Evolutionary conservation across 495 filamentous ascomycete genomes (phyloP).

Genomic region (Penicillium parvum): DNA sequence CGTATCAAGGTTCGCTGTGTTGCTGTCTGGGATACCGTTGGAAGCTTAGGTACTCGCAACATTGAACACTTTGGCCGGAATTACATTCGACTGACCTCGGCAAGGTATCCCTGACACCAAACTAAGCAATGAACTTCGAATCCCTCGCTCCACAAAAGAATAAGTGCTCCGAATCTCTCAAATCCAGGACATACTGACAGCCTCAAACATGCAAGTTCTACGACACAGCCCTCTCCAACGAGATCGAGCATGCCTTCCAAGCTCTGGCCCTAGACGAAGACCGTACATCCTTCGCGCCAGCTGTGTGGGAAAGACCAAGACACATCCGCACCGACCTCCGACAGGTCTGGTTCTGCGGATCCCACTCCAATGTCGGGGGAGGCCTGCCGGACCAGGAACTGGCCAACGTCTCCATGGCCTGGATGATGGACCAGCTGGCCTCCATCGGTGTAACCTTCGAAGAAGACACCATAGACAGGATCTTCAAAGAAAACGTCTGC

Average conservation of each 20-base stretch:
- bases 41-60: constrained; percentile 31
- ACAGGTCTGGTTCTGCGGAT: constrained; percentile 69
- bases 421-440: constrained; percentile 69
- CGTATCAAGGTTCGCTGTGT: constrained; percentile 48
- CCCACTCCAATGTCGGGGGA: constrained; percentile 65
- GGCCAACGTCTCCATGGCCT: constrained; percentile 62
- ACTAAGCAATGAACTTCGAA: constrained; percentile 32
- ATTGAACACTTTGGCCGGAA: not conserved
- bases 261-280: constrained; percentile 70
- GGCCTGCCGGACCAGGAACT: constrained; percentile 56
- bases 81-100: not conserved
- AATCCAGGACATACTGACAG: constrained; percentile 5
- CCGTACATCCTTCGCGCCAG: constrained; percentile 58
- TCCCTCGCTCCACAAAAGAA: constrained; percentile 48
- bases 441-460: constrained; percentile 57
- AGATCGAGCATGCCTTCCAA: constrained; percentile 66
- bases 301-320: constrained; percentile 55
- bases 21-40: constrained; percentile 60
- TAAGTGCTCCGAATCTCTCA: constrained; percentile 6
- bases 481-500: constrained; percentile 41
- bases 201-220: constrained; percentile 46
- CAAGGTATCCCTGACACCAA: constrained; percentile 43
- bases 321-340: constrained; percentile 49
- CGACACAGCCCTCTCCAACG: constrained; percentile 53
- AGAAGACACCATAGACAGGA: constrained; percentile 47